phyloP scores from a whole-genome alignment of 2,329 filamentous ascomycete genomes.

The Aspergillus cejpii region DNA sequence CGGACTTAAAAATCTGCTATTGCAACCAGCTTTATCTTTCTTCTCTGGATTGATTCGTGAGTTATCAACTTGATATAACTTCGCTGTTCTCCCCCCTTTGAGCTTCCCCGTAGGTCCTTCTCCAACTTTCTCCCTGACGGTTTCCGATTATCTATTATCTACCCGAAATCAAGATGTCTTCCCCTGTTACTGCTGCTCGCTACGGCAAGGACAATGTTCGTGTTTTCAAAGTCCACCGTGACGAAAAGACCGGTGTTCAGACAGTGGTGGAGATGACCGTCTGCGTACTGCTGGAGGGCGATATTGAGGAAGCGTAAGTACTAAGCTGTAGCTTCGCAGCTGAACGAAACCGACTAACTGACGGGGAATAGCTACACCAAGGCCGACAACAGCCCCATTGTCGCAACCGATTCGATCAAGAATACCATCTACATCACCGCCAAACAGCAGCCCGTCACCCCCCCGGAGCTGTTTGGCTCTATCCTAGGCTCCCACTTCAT shows the following conservation, averaged over 20 bases:
- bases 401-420: constrained; percentile 97
- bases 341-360: constrained; percentile 1
- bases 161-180: constrained; percentile 23
- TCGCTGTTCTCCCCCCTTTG: background rate
- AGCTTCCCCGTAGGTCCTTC: background rate
- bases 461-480: constrained; percentile 84
- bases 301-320: constrained; percentile 74
- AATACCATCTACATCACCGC: constrained; percentile 94
- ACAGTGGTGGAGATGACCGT: constrained; percentile 93
- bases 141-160: background rate
- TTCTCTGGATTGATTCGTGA: background rate
- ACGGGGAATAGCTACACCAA: constrained; percentile 67
- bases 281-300: constrained; percentile 83
- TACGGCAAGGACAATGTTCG: constrained; percentile 88
- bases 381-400: constrained; percentile 90
- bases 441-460: constrained; percentile 85
- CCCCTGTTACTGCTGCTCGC: constrained; percentile 42
- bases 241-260: constrained; percentile 69
- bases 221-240: constrained; percentile 85
- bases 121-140: background rate
- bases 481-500: constrained; percentile 85
- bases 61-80: background rate
- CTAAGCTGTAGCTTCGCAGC: no score
- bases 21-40: background rate
- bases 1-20: constrained; percentile 10